Evolutionary conservation across 495 filamentous ascomycete species (phyloP), one percentile per base, ranked within the genome.

Genomic region (Penicillium macrosclerotiorum): DNA sequence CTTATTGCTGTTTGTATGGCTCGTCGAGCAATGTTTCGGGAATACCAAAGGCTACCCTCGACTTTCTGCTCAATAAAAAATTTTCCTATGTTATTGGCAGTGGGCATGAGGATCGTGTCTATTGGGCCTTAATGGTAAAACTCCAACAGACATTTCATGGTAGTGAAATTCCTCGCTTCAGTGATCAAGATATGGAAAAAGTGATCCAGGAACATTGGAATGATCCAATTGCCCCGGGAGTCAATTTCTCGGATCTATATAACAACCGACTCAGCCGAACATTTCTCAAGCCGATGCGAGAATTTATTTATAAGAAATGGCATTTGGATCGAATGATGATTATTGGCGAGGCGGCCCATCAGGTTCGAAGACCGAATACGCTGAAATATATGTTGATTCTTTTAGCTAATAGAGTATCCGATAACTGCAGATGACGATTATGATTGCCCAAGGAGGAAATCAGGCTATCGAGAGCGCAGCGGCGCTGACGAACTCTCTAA

Each of bases 381-480:
- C 33, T 16, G n/a, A n/a, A n/a, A 12, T 6, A 30, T 30, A 12
- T 30, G 27, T 3, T 30, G 11, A n/a, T 30, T 13, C 27, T 3
- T 13, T 30, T 30, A 9, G 14, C 27, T 30, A 13, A 30, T 12
- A 1, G 27, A 12, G 8, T 30, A 9, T 12, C 27, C 14, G 14
- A 30, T 11, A 6, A 11, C n/a, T 8, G 8, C 40, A 59, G 63
- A 49, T 58, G 19, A 64, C 50, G 39, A 42, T 45, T n/a, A 27
- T 49, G 11, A 42, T 37, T 5, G 69, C 62, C 2, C 60, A 62
- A 40, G 69, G 68, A 9, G 66, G 54, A 11, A 68, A 67, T 25
- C 42, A 52, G 25, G 64, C 66, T 4, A 66, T 73, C 16, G 68
- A 73, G 49, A 55, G 47, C 16, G 62, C 61, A 2, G 64, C 65